phyloP scores from a whole-genome alignment of 2,329 filamentous ascomycete genomes.

The Thielaviopsis musarum region DNA sequence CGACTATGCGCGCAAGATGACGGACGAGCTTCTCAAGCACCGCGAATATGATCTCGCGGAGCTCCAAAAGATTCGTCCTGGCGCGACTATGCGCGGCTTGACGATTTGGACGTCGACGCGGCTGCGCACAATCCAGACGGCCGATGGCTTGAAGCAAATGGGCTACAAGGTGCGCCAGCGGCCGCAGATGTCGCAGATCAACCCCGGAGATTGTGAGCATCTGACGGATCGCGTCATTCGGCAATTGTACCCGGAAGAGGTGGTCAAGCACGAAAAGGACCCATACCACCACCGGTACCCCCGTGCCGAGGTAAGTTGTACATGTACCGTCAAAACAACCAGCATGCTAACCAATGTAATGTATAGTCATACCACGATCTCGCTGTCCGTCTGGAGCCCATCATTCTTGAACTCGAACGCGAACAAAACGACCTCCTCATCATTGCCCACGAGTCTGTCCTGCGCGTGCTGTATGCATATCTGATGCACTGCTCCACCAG shows the following conservation, averaged over 20 bases:
- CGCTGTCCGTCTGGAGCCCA: constrained; percentile 91
- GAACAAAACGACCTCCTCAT: constrained; percentile 97
- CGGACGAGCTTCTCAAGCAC: constrained; percentile 65
- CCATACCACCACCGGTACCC: constrained; percentile 96
- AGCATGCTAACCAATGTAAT: constrained; percentile 6
- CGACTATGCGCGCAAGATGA: constrained; percentile 73
- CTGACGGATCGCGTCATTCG: constrained; percentile 73
- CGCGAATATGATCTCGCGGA: constrained; percentile 64
- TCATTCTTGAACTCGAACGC: constrained; percentile 90
- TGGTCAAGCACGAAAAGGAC: constrained; percentile 80
- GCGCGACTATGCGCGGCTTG: constrained; percentile 58
- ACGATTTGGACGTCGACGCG: constrained; percentile 93
- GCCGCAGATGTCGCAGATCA: constrained; percentile 93
- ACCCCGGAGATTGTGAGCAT: constrained; percentile 90
- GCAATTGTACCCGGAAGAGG: constrained; percentile 72
- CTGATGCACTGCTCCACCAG: constrained; percentile 95
- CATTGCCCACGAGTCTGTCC: constrained; percentile 94
- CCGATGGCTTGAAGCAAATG: constrained; percentile 57
- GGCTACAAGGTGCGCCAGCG: constrained; percentile 81
- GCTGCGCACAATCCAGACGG: constrained; percentile 77
- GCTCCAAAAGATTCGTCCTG: constrained; percentile 47
- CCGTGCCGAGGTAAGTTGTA: constrained; percentile 57
- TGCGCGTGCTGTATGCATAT: constrained; percentile 91
- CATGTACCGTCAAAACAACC: background rate
- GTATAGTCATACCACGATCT: constrained; percentile 87